These are phyloP conservation scores for Saccharomyces hybrid DNA, from an alignment of 1,139 yeast species.

Conservation along the genomic window DNA sequence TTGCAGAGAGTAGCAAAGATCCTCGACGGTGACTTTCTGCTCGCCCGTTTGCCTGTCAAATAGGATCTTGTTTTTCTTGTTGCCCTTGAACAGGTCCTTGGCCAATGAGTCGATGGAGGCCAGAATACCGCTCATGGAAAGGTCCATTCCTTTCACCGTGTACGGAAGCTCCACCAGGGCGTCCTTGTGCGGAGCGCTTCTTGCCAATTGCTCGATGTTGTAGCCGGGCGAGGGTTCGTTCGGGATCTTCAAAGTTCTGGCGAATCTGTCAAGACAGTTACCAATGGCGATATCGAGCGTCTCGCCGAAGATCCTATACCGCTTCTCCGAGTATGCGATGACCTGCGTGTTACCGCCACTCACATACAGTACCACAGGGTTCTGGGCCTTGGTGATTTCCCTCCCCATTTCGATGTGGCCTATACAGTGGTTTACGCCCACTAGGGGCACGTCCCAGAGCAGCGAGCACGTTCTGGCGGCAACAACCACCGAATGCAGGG, in stretches of 20 bases:
- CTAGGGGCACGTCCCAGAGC: slow-evolving; percentile 74
- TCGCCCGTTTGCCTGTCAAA: slow-evolving; percentile 45
- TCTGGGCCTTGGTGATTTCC: slow-evolving; percentile 89
- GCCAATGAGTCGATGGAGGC: slow-evolving; percentile 80
- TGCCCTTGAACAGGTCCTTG: slow-evolving; percentile 52
- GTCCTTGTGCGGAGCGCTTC: slow-evolving; percentile 39
- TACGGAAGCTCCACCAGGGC: slow-evolving; percentile 76
- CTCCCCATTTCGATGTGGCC: slow-evolving; percentile 99
- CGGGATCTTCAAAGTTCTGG: slow-evolving; percentile 77
- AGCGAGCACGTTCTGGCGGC: slow-evolving; percentile 84
- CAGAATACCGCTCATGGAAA: slow-evolving; percentile 91
- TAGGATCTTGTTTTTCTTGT: slow-evolving; percentile 44
- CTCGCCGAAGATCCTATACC: slow-evolving; percentile 94
- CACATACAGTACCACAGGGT: slow-evolving; percentile 92
- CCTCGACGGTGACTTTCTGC: slow-evolving; percentile 60
- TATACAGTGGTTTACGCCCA: slow-evolving; percentile 94
- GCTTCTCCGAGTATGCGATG: slow-evolving; percentile 87
- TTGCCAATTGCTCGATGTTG: slow-evolving; percentile 91
- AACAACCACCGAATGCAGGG: slow-evolving; percentile 83
- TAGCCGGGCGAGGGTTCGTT: slow-evolving; percentile 97
- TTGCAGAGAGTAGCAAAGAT: slow-evolving; percentile 85
- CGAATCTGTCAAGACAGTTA: slow-evolving; percentile 91
- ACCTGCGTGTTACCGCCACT: slow-evolving; percentile 98
- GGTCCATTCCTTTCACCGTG: slow-evolving; percentile 97
- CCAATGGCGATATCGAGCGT: slow-evolving; percentile 96